Conservation (phyloP, 192 early-diverging fungal genomes). For the Allomyces macrogynus region DNA sequence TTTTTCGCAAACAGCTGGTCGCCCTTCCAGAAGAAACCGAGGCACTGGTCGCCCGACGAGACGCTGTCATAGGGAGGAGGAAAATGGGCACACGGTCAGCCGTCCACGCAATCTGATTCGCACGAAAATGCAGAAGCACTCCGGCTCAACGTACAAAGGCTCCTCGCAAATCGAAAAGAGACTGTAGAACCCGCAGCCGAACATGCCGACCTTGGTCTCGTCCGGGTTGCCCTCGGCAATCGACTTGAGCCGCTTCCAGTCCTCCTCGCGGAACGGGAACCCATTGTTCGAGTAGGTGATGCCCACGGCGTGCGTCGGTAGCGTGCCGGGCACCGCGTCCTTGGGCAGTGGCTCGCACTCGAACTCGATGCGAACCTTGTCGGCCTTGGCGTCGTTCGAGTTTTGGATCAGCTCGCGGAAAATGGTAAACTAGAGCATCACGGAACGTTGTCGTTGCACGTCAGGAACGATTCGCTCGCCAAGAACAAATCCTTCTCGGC, state of each 20-base stretch:
- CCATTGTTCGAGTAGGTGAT: constrained; percentile 68
- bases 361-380: constrained; percentile 34
- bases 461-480: no score
- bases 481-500: no score
- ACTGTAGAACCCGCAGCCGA: constrained; percentile 41
- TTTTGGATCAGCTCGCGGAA: constrained; percentile 60
- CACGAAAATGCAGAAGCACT: not conserved
- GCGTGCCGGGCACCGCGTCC: constrained; percentile 4
- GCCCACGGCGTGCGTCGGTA: constrained; percentile 14
- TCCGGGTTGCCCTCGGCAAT: constrained; percentile 89
- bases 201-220: constrained; percentile 19
- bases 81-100: not conserved
- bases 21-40: constrained; percentile 76
- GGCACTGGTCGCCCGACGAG: constrained; percentile 47
- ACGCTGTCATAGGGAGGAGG: constrained; percentile 20
- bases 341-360: constrained; percentile 21
- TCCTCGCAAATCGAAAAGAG: constrained; percentile 76
- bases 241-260: constrained; percentile 59
- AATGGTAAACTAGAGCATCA: constrained; percentile 32
- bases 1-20: constrained; percentile 71
- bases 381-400: constrained; percentile 52
- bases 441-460: no score
- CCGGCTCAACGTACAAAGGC: constrained; percentile 40
- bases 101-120: not conserved
- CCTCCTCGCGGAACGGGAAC: constrained; percentile 50